These are phyloP conservation scores for Pharnaceum exiguum DNA, from an alignment of 148 eudicot genomes.

Conservation along the genomic window DNA sequence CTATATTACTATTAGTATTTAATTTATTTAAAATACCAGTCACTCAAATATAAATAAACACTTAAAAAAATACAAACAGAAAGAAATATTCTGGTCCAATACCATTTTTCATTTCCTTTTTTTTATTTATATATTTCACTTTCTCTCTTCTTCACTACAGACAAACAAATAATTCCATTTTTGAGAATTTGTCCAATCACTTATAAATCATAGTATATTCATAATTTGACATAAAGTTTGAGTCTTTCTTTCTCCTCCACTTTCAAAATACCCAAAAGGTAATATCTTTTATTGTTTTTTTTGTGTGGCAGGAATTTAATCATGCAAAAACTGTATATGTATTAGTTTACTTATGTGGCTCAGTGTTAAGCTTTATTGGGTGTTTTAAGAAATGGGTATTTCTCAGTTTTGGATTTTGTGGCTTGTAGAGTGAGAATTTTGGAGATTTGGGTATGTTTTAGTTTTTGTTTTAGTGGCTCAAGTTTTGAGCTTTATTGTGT, in stretches of 20 bases:
- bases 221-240: background rate
- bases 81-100: constrained; percentile 13
- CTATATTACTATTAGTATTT: background rate
- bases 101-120: constrained; percentile 16
- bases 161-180: background rate
- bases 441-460: background rate
- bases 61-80: background rate
- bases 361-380: background rate
- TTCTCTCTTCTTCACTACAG: background rate
- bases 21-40: background rate
- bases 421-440: background rate
- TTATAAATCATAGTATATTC: background rate
- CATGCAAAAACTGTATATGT: background rate
- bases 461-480: background rate
- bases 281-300: background rate
- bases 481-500: background rate
- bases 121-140: background rate
- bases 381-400: background rate
- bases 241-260: background rate
- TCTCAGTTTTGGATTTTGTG: background rate
- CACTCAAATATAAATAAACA: background rate
- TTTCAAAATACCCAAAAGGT: constrained; percentile 11
- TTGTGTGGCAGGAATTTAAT: background rate
- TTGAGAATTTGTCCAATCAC: no score
- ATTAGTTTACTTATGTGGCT: constrained; percentile 2